These are phyloP conservation scores for Naganishia kalamii DNA, from an alignment of 768 basidiomycete genomes.

Conservation along the genomic window DNA sequence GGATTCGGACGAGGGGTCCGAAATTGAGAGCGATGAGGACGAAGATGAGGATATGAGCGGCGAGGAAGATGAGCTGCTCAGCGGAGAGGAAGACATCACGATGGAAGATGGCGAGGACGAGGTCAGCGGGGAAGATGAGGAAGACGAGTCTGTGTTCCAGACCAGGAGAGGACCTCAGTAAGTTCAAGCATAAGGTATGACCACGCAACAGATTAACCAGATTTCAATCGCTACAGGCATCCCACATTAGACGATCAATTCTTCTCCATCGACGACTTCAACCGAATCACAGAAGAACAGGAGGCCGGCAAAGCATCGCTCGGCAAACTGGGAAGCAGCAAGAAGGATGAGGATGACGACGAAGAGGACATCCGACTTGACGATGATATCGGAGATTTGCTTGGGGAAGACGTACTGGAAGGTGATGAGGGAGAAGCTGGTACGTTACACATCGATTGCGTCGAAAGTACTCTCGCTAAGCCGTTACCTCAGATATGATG, in stretches of 20 bases:
- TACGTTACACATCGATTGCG: background rate
- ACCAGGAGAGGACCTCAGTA: slow-evolving; percentile 17
- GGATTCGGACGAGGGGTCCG: slow-evolving; percentile 33
- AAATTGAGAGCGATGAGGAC: slow-evolving; percentile 34
- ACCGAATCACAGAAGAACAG: slow-evolving; percentile 70
- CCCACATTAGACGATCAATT: slow-evolving; percentile 77
- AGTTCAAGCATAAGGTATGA: slow-evolving; percentile 30
- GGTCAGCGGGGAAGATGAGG: slow-evolving; percentile 37
- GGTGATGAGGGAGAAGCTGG: slow-evolving; percentile 18
- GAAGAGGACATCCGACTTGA: slow-evolving; percentile 39
- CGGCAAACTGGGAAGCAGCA: slow-evolving; percentile 54
- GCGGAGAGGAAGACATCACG: slow-evolving; percentile 24
- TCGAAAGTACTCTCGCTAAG: background rate
- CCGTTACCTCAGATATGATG: slow-evolving; percentile 35
- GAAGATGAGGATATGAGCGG: slow-evolving; percentile 29
- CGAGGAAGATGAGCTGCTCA: slow-evolving; percentile 37
- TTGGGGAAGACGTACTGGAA: slow-evolving; percentile 20
- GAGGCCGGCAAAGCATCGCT: slow-evolving; percentile 61
- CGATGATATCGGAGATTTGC: slow-evolving; percentile 26
- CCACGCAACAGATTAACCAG: slow-evolving; percentile 16
- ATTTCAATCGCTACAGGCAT: slow-evolving; percentile 35
- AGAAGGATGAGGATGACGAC: slow-evolving; percentile 33
- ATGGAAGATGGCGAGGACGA: slow-evolving; percentile 31
- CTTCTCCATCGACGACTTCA: slow-evolving; percentile 81
- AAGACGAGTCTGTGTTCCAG: slow-evolving; percentile 17